These are phyloP conservation scores for Aureobasidium sp. DNA, from an alignment of 2,329 filamentous ascomycete genomes.

Conservation along the genomic window DNA sequence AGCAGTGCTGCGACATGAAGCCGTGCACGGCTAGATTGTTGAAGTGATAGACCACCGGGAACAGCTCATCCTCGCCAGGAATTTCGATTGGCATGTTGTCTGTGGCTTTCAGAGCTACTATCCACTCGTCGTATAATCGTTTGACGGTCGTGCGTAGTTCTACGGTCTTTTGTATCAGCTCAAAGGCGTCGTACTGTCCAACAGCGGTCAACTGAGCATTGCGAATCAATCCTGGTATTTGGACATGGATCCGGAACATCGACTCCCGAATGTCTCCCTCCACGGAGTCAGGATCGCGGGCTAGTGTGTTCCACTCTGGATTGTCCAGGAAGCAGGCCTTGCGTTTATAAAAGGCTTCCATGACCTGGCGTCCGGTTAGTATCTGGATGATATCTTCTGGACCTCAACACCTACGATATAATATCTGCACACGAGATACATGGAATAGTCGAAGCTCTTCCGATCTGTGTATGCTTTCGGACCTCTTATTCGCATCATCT, in stretches of 20 bases:
- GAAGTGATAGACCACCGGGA: constrained; percentile 5
- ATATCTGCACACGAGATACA: constrained; percentile 14
- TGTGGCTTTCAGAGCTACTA: not conserved
- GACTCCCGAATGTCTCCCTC: constrained; percentile 2
- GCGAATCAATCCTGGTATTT: constrained; percentile 10
- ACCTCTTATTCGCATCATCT: constrained; percentile 12
- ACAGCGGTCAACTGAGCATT: not conserved
- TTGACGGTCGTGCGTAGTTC: not conserved
- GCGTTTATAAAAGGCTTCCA: constrained; percentile 9
- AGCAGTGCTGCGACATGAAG: constrained; percentile 13
- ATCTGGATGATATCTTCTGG: not conserved
- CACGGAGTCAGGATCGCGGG: not conserved
- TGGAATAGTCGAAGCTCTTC: constrained; percentile 14
- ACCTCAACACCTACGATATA: not conserved
- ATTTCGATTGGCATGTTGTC: constrained; percentile 2
- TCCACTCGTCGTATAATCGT: constrained; percentile 4
- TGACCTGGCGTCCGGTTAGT: not conserved
- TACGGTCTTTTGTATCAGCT: not conserved
- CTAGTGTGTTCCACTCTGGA: constrained; percentile 6
- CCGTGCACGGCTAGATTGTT: constrained; percentile 6
- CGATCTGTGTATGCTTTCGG: constrained; percentile 7
- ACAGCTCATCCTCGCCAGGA: constrained; percentile 7
- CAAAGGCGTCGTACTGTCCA: not conserved
- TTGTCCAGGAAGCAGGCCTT: constrained; percentile 13
- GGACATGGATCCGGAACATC: constrained; percentile 6